These are phyloP conservation scores for Volvariella surrecta DNA, from an alignment of 1,284 basidiomycete genomes.

Conservation along the genomic window DNA sequence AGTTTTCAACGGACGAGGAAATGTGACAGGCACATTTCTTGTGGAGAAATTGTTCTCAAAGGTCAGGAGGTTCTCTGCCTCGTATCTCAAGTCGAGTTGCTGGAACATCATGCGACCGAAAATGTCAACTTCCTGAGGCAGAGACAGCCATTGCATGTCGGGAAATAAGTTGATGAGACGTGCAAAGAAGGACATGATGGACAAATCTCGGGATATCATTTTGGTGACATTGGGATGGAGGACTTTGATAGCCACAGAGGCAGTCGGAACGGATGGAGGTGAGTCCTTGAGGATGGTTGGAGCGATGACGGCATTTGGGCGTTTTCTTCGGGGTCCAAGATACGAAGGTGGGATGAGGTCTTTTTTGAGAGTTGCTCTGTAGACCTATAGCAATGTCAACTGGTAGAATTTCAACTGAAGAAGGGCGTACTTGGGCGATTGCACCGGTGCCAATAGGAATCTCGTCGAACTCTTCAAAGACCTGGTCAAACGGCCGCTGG, in stretches of 20 bases:
- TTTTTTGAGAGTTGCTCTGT: slow-evolving; percentile 77
- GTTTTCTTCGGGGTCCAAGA: slow-evolving; percentile 56
- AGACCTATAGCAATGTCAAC: slow-evolving; percentile 45
- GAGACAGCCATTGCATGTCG: slow-evolving; percentile 93
- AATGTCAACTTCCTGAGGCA: slow-evolving; percentile 92
- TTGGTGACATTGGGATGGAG: slow-evolving; percentile 83
- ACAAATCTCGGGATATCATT: slow-evolving; percentile 81
- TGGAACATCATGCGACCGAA: slow-evolving; percentile 98
- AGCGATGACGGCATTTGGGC: slow-evolving; percentile 37
- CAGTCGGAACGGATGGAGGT: slow-evolving; percentile 63
- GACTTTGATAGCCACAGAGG: slow-evolving; percentile 92
- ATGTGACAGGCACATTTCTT: slow-evolving; percentile 76
- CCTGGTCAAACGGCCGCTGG: slow-evolving; percentile 72
- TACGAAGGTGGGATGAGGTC: slow-evolving; percentile 82
- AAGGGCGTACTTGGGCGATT: slow-evolving; percentile 76
- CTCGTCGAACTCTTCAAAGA: slow-evolving; percentile 88
- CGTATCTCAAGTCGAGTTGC: slow-evolving; percentile 88
- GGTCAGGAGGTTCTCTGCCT: slow-evolving; percentile 79
- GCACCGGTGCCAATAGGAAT: slow-evolving; percentile 95
- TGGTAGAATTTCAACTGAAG: neutral
- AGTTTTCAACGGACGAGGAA: slow-evolving; percentile 79
- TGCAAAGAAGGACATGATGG: slow-evolving; percentile 95
- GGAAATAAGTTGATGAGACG: slow-evolving; percentile 73
- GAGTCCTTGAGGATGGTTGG: slow-evolving; percentile 52
- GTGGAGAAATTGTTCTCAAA: slow-evolving; percentile 87